These are phyloP conservation scores for Protostelium mycophagum DNA, from an alignment of 78 protist species.

Conservation along the genomic window DNA sequence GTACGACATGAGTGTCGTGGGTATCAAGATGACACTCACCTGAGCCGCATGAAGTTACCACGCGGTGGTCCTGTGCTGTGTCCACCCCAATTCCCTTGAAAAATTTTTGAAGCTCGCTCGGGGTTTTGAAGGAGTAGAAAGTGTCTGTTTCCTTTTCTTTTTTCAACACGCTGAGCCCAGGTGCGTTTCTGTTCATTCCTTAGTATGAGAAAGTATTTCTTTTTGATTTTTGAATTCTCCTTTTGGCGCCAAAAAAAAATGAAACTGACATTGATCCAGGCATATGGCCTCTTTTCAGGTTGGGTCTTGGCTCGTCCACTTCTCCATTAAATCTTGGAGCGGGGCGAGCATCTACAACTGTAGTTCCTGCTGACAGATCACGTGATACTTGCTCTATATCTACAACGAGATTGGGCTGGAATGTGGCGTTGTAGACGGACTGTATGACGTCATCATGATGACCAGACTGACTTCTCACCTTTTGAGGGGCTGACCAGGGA, in stretches of 20 bases:
- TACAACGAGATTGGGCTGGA: slow-evolving; percentile 9
- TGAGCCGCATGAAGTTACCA: slow-evolving; percentile 53
- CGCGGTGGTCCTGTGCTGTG: slow-evolving; percentile 5
- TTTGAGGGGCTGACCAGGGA: background rate
- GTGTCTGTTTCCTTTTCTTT: slow-evolving; percentile 26
- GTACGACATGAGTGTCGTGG: background rate
- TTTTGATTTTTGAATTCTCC: too few relatives aligned
- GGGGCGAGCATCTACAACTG: slow-evolving; percentile 41
- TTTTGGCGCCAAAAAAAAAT: too few relatives aligned
- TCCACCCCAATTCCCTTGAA: slow-evolving; percentile 13
- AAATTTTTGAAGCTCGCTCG: slow-evolving; percentile 3
- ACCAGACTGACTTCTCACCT: too few relatives aligned
- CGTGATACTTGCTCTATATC: slow-evolving; percentile 2
- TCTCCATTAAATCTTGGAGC: slow-evolving; percentile 55
- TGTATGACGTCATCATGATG: too few relatives aligned
- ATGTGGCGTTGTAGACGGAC: slow-evolving; percentile 8
- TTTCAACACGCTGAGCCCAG: slow-evolving; percentile 9
- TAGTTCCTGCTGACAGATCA: background rate
- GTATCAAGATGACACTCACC: slow-evolving; percentile 23
- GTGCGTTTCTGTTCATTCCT: slow-evolving; percentile 19
- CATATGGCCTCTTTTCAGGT: slow-evolving; percentile 50
- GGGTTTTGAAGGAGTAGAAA: slow-evolving; percentile 7
- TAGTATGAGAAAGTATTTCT: slow-evolving; percentile 3
- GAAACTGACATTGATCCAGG: slow-evolving; percentile 36
- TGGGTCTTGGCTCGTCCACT: slow-evolving; percentile 60